Evolutionary conservation across 2,329 filamentous ascomycete species (phyloP).

Genomic region (Fusarium longipes): DNA sequence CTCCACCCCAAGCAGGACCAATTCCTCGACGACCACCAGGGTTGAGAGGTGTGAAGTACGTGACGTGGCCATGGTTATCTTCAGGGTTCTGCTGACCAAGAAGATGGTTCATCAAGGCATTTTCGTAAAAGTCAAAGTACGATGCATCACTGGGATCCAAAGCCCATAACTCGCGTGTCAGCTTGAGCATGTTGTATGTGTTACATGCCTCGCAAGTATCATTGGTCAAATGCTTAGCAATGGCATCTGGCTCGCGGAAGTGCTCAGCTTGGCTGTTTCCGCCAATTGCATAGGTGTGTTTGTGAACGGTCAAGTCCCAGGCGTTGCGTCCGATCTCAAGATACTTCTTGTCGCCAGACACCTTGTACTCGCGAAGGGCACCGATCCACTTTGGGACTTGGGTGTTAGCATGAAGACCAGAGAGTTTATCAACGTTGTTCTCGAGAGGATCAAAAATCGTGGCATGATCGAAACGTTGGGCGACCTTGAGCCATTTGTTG

Average conservation of each 20-base stretch:
- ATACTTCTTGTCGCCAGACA: conserved; percentile 58
- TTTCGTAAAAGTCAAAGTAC: conserved; percentile 67
- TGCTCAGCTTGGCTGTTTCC: conserved; percentile 66
- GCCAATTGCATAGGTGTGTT: conserved; percentile 64
- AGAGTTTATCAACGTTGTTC: conserved; percentile 56
- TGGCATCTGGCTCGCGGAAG: conserved; percentile 60
- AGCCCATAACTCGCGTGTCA: conserved; percentile 63
- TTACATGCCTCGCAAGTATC: conserved; percentile 66
- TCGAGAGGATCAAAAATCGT: conserved; percentile 60
- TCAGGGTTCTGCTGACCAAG: conserved; percentile 61
- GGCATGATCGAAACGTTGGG: conserved; percentile 63
- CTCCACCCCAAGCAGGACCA: conserved; percentile 64
- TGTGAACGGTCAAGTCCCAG: conserved; percentile 58
- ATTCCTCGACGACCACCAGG: conserved; percentile 60
- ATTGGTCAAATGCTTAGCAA: conserved; percentile 55
- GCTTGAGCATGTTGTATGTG: conserved; percentile 68
- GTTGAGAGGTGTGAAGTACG: conserved; percentile 64
- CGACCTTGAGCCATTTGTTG: conserved; percentile 58
- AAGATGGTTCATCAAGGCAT: conserved; percentile 61
- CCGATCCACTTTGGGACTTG: conserved; percentile 67
- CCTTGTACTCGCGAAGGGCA: conserved; percentile 60
- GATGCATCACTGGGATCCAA: conserved; percentile 52
- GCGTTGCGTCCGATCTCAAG: conserved; percentile 62
- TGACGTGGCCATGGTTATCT: conserved; percentile 60
- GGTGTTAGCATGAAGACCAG: conserved; percentile 64